Evolutionary conservation across 805 yeast species (phyloP), one percentile per base, ranked within the genome.

Genomic region (Wickerhamiella nectarea): DNA sequence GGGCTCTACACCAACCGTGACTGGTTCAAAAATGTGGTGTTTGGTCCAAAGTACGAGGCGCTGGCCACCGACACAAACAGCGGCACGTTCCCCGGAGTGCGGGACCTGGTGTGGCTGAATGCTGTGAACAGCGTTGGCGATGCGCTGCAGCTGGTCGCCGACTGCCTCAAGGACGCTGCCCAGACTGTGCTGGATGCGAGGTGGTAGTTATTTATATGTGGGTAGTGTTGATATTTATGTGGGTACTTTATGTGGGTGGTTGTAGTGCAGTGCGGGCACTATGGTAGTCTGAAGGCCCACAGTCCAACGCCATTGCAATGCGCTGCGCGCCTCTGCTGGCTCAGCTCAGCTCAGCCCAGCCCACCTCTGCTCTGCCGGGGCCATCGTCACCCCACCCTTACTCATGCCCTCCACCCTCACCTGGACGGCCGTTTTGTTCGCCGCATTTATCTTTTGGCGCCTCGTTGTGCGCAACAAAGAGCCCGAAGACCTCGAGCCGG

Each of bases 51-150:
- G 38, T 56, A 69, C 41, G 63, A 69, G 54, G 72, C 76, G 5
- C 84, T 85, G 0, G 67, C 67, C 9, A 58, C 44, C 10, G 56
- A 55, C 2, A 60, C 61, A 11, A 68, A 63, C 47, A 72, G 80
- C 71, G 75, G 77, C 60, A 69, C 81, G 2, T 85, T 81, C 56
- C 95, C 96, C 0, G 71, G 72, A 4, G 70, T 86, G 2, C 69
- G 93, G 48, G 94, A 86, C 55, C 76, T 74, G 0, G 56, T 83
- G 10, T 66, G 64, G 35, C 57, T 57, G 1, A 64, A 66, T 0
- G 71, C 76, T 47, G 71, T 74, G 67, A 62, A 54, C 0, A 58
- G 53, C 26, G 86, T 83, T 0, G 81, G 77, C 48, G 50, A 57
- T 6, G 43, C 45, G 21, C 38, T 57, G 11, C 18, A 18, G 12